A percentile compares a stretch with the other conserved stretches of the same genome.
phyloP scores from a whole-genome alignment of 2,329 filamentous ascomycete species.

The Corynespora cassiicola region DNA sequence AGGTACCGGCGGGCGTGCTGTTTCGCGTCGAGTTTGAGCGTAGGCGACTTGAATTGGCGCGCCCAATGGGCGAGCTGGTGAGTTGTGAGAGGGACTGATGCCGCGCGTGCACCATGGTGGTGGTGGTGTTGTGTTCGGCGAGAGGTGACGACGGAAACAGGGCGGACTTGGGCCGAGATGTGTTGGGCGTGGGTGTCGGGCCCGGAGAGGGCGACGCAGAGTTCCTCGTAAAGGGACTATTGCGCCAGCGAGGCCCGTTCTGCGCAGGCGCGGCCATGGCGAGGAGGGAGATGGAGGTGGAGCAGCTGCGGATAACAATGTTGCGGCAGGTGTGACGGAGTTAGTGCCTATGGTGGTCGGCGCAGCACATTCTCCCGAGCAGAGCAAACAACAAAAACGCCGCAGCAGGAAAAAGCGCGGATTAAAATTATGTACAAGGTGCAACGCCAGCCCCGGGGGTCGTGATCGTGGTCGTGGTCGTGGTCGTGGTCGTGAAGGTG shows the following conservation, averaged over 20 bases:
- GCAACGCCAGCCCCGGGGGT: constrained; percentile 13
- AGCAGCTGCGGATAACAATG: constrained; percentile 8
- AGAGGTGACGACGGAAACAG: constrained; percentile 71
- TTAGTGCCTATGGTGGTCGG: constrained; percentile 21
- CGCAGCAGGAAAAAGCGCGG: constrained; percentile 14
- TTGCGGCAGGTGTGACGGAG: constrained; percentile 26
- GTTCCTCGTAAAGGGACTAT: constrained; percentile 78
- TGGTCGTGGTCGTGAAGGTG: too few relatives aligned
- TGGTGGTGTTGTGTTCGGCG: constrained; percentile 50
- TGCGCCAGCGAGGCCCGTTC: constrained; percentile 74
- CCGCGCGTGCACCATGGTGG: constrained; percentile 67
- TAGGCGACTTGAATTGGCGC: constrained; percentile 43
- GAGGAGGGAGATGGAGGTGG: constrained; percentile 18
- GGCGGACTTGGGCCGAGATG: constrained; percentile 76
- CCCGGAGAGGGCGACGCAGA: constrained; percentile 69
- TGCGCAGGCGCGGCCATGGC: constrained; percentile 63
- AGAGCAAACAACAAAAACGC: constrained; percentile 15
- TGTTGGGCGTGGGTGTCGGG: constrained; percentile 47
- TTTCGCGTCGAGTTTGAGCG: constrained; percentile 71
- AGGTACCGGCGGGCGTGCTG: constrained; percentile 76
- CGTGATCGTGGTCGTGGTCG: too few relatives aligned
- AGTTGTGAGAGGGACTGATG: constrained; percentile 69
- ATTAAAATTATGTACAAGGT: constrained; percentile 35
- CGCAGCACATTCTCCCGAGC: constrained; percentile 28
- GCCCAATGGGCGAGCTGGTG: constrained; percentile 40